Evolutionary conservation across 2,329 filamentous ascomycete genomes (phyloP), one percentile per base, ranked within the genome.

Genomic region (Mollisia scopiformis): DNA sequence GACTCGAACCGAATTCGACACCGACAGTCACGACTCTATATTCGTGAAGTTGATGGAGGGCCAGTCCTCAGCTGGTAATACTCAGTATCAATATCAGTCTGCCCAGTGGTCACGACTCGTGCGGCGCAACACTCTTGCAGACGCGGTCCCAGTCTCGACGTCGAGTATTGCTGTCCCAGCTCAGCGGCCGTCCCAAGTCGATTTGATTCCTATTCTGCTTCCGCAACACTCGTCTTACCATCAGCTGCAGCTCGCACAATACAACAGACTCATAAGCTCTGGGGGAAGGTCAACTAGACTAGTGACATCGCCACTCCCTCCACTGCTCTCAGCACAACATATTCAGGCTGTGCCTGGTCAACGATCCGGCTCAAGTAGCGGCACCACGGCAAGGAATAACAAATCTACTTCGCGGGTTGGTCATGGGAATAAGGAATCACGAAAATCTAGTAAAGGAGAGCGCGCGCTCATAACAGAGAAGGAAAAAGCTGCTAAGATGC

Each of bases 201-300:
- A 86, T 65, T 77, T 85, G 61, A 76, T 85, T 28, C 84, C 85
- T 35, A 80, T 85, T 64, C 76, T 86, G 68, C 67, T 86, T 60
- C 84, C 84, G 16, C 84, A 86, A 64, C 84, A 87, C 66, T 77
- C 82, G 33, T 84, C 80, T 43, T 77, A 84, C 65, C 85, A 86
- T 74, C 83, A 88, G 70, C 84, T 83, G 57, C 84, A 87, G 74
- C 81, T 89, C 58, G 79, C 85, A 55, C 82, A 87, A 68, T 88
- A 88, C 79, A 88, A 88, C 74, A 84, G 83, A 71, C 84, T 88
- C 72, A 81, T 88, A 67, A 84, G 85, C 56, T 81, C 84, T 63
- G 76, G n/a, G n/a, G n/a, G 75, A 30, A 66, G 69, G 62, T 62
- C 58, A 14, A 82, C 82, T 68, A 82, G 84, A 69, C 75, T 87